Base-by-base conservation (phyloP, 371 early-diverging fungal species). In the Umbelopsis sp. region DNA sequence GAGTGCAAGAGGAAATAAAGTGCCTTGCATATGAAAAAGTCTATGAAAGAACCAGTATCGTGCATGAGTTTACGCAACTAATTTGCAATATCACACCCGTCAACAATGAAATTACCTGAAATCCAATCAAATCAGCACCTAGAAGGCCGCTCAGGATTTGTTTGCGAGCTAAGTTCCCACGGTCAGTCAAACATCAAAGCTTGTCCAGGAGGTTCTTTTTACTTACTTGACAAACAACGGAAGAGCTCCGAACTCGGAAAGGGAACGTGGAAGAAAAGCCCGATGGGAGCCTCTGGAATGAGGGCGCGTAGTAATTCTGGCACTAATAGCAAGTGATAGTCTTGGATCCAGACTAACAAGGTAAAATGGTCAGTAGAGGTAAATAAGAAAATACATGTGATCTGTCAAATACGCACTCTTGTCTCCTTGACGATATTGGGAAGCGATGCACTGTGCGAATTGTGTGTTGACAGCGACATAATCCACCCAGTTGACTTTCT, bases 11-110 rank as follows among this genome's bases (percentile, higher is more conserved):
- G 66, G 95, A 92, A 51, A 93, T 90, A 75, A 99, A 99, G 76
- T 99, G 99, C n/a, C 97, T 86, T 35, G 96, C 93, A 81, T 99
- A 99, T 4, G 97, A 91, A 73, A 96, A 99, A 1, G 98, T 97
- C 92, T 90, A 73, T 14, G 7, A 24, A 7, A 51, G 20, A 48
- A 14, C 75, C 65, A 76, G 48, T 65, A 76, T 63, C 22, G 22
- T n/a, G 32, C 25, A 24, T 32, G 66, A 7, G n/a, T 65, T 41
- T 4, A n/a, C 29, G 18, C 3, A 41, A 7, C 2, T 20, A 50
- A 25, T 29, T 8, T 29, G 29, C 29, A 29, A 35, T 14, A 44
- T 16, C 32, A 11, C 12, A 44, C 20, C 18, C 4, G 41, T 14
- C 32, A 65, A 67, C 78, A 62, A 62, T 65, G 20, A 29, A 25